These are phyloP conservation scores for Aureobasidium sp. DNA, from an alignment of 2,329 filamentous ascomycete genomes.

Conservation along the genomic window DNA sequence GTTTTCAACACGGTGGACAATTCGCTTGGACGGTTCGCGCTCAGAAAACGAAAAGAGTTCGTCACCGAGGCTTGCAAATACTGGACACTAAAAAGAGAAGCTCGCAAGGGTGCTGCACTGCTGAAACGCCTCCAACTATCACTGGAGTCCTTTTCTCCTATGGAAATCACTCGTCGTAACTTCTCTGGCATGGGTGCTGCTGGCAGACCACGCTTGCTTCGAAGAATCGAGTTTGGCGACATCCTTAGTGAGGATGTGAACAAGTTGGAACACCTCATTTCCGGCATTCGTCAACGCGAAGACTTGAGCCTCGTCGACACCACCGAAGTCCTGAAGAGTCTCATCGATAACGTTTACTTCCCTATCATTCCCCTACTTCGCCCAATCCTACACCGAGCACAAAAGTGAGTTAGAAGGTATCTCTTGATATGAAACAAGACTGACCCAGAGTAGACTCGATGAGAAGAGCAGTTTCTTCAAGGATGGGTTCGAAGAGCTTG, in stretches of 20 bases:
- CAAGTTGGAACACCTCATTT: slow-evolving; percentile 63
- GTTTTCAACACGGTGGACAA: slow-evolving; percentile 81
- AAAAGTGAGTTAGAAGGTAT: slow-evolving; percentile 56
- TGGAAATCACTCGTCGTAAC: slow-evolving; percentile 92
- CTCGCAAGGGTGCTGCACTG: slow-evolving; percentile 80
- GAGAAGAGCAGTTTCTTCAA: slow-evolving; percentile 47
- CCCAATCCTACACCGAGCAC: slow-evolving; percentile 72
- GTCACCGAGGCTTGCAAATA: slow-evolving; percentile 91
- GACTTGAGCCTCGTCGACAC: slow-evolving; percentile 63
- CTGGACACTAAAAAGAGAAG: slow-evolving; percentile 95
- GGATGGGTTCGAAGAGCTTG: slow-evolving; percentile 47
- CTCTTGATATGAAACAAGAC: slow-evolving; percentile 17
- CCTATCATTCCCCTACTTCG: slow-evolving; percentile 71
- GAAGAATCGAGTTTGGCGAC: slow-evolving; percentile 84
- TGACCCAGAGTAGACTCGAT: slow-evolving; percentile 53
- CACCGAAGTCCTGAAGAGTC: slow-evolving; percentile 61
- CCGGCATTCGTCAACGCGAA: slow-evolving; percentile 69
- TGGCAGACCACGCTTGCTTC: slow-evolving; percentile 67
- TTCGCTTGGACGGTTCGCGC: slow-evolving; percentile 74
- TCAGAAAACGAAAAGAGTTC: slow-evolving; percentile 84
- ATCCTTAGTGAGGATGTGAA: slow-evolving; percentile 69
- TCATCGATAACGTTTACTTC: slow-evolving; percentile 88
- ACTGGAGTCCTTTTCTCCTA: slow-evolving; percentile 92
- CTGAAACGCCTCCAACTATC: slow-evolving; percentile 90
- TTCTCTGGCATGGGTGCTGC: slow-evolving; percentile 91